Conservation (phyloP, 2,329 filamentous ascomycete species). For the Fusarium luffae region DNA sequence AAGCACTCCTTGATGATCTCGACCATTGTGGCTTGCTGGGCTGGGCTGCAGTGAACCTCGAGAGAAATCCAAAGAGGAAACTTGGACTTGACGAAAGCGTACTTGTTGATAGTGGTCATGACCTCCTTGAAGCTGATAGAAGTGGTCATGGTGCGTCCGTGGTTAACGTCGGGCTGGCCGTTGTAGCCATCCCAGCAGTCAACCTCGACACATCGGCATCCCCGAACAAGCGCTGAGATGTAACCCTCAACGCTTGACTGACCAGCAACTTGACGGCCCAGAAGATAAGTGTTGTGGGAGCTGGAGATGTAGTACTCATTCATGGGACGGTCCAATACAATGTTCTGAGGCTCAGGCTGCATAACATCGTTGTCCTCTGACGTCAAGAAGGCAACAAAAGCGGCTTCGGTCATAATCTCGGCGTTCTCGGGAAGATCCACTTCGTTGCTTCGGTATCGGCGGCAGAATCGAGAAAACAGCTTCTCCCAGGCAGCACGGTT, state of each 20-base stretch:
- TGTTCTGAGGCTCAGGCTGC: constrained; percentile 67
- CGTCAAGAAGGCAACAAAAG: constrained; percentile 80
- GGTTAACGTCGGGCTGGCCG: constrained; percentile 88
- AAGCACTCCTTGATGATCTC: constrained; percentile 89
- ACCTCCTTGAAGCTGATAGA: constrained; percentile 91
- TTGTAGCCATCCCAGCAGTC: constrained; percentile 97
- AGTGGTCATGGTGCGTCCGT: constrained; percentile 89
- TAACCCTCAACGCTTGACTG: constrained; percentile 95
- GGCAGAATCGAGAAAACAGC: constrained; percentile 76
- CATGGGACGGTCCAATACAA: constrained; percentile 81
- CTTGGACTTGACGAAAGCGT: constrained; percentile 87
- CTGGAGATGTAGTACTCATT: constrained; percentile 99
- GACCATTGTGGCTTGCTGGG: constrained; percentile 89
- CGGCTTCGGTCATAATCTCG: constrained; percentile 77
- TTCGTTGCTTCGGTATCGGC: constrained; percentile 65
- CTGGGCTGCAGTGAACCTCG: constrained; percentile 88
- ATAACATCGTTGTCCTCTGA: constrained; percentile 79
- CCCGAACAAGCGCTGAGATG: constrained; percentile 85
- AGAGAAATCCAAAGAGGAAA: constrained; percentile 95
- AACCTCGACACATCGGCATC: constrained; percentile 95
- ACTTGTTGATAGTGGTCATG: constrained; percentile 92
- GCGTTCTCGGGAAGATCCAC: constrained; percentile 56
- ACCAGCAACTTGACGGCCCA: constrained; percentile 89
- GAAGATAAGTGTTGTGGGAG: constrained; percentile 97
- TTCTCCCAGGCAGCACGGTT: constrained; percentile 75